A percentile compares a stretch with the other conserved stretches of the same genome.
Evolutionary conservation across 1,284 basidiomycete species (phyloP).

Genomic region (Moesziomyces antarcticus): DNA sequence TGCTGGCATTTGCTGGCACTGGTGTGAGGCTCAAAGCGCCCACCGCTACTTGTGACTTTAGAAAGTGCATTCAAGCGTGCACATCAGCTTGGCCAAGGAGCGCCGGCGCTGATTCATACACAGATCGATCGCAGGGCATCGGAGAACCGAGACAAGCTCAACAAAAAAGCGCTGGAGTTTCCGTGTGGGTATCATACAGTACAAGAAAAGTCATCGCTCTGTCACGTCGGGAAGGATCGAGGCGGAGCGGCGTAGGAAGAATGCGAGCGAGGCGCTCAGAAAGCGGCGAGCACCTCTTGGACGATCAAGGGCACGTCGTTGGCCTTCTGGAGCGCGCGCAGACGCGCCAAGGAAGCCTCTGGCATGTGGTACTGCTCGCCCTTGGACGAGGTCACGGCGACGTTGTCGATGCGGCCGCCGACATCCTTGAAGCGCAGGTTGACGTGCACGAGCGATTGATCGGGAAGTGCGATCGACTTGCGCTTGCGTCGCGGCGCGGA

Average conservation of each 20-base stretch:
- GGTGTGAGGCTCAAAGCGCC: no score
- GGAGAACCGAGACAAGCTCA: no score
- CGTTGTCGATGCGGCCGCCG: slow-evolving; percentile 45
- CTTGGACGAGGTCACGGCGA: slow-evolving; percentile 39
- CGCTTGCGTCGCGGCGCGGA: slow-evolving; percentile 30
- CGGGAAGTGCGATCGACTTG: slow-evolving; percentile 39
- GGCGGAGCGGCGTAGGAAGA: not conserved
- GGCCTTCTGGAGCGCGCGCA: slow-evolving; percentile 41
- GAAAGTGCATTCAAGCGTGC: no score
- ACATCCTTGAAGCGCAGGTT: slow-evolving; percentile 47
- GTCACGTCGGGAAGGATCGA: no score
- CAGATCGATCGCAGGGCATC: no score
- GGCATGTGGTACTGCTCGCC: slow-evolving; percentile 50
- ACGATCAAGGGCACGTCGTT: slow-evolving; percentile 52
- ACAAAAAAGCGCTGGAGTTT: no score
- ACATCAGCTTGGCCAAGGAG: no score
- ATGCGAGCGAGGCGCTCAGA: slow-evolving; percentile 10
- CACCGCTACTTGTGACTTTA: no score
- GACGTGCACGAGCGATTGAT: slow-evolving; percentile 37
- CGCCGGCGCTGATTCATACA: no score
- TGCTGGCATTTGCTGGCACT: no score
- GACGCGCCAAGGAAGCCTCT: slow-evolving; percentile 37
- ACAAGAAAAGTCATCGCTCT: no score
- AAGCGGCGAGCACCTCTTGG: slow-evolving; percentile 45
- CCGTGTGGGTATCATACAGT: not conserved